phyloP scores from a whole-genome alignment of 2,329 filamentous ascomycete genomes.

The Aspergillus neotritici region DNA sequence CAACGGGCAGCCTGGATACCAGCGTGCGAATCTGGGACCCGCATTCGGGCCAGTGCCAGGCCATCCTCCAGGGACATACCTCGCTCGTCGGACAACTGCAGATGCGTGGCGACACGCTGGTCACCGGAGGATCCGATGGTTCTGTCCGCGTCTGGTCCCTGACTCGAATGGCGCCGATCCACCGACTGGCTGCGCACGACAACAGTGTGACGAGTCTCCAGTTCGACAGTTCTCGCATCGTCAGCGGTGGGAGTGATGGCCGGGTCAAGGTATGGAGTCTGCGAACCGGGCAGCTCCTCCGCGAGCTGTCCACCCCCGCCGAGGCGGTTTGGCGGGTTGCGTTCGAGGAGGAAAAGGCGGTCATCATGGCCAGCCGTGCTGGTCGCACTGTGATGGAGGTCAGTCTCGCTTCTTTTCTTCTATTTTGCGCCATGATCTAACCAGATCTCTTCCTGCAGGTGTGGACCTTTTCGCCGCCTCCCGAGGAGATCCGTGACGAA shows the following conservation, averaged over 20 bases:
- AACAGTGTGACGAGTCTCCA: slow-evolving; percentile 97
- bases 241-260: slow-evolving; percentile 95
- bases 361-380: slow-evolving; percentile 82
- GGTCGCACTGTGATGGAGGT: slow-evolving; percentile 97
- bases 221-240: slow-evolving; percentile 91
- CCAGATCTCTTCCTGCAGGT: slow-evolving; percentile 53
- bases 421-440: slow-evolving; percentile 2
- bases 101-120: slow-evolving; percentile 88
- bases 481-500: slow-evolving; percentile 27
- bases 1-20: slow-evolving; percentile 92
- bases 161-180: slow-evolving; percentile 82
- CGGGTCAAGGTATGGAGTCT: slow-evolving; percentile 98
- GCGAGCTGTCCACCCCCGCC: slow-evolving; percentile 83
- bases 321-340: slow-evolving; percentile 97
- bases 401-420: slow-evolving; percentile 31
- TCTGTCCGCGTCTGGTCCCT: slow-evolving; percentile 96
- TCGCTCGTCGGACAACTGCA: slow-evolving; percentile 94
- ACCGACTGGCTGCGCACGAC: slow-evolving; percentile 90
- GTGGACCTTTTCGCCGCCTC: slow-evolving; percentile 86
- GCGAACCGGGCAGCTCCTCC: slow-evolving; percentile 80
- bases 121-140: slow-evolving; percentile 93
- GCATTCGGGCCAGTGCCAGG: slow-evolving; percentile 75
- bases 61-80: slow-evolving; percentile 92
- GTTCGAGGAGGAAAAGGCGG: slow-evolving; percentile 97
- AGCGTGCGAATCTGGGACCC: slow-evolving; percentile 97